Percentiles rank a stretch among this genome's conserved stretches.
Evolutionary conservation across 148 eudicot genomes (phyloP).

Genomic region (Cornus controversa): DNA sequence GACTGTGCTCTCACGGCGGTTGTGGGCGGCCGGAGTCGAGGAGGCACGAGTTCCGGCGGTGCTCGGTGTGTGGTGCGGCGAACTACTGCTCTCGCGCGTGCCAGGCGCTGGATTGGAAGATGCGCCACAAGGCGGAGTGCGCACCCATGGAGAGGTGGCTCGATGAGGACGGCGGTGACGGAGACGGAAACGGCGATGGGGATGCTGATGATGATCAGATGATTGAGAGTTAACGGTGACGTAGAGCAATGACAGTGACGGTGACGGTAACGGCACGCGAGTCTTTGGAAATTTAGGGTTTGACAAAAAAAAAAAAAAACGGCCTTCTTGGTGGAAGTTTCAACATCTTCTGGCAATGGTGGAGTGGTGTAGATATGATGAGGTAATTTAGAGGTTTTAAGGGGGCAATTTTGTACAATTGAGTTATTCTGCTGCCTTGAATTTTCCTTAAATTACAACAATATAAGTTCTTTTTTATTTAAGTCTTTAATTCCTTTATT

Average conservation of each 20-base stretch:
- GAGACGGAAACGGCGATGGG: constrained; percentile 8
- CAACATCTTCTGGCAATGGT: background rate
- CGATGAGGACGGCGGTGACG: constrained; percentile 16
- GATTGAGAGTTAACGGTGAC: constrained; percentile 17
- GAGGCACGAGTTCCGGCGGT: constrained; percentile 61
- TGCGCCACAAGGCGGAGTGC: constrained; percentile 58
- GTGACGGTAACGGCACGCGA: constrained; percentile 25
- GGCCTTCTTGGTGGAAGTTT: constrained; percentile 9
- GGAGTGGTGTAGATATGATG: background rate
- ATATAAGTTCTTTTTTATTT: background rate
- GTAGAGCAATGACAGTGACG: background rate
- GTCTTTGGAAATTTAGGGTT: background rate
- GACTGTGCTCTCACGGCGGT: constrained; percentile 53
- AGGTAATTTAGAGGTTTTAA: background rate
- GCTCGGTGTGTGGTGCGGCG: constrained; percentile 63
- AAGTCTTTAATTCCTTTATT: background rate
- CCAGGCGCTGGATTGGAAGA: constrained; percentile 72
- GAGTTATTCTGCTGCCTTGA: constrained; percentile 1
- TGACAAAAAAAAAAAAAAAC: background rate
- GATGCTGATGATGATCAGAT: constrained; percentile 11
- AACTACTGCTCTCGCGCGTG: constrained; percentile 74
- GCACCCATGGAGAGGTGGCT: constrained; percentile 45
- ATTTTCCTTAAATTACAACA: constrained; percentile 2
- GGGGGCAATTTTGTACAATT: constrained; percentile 4
- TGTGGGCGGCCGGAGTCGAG: constrained; percentile 73